Conservation (phyloP, 1,139 yeast species). For the Petasospora rhodanensis region DNA sequence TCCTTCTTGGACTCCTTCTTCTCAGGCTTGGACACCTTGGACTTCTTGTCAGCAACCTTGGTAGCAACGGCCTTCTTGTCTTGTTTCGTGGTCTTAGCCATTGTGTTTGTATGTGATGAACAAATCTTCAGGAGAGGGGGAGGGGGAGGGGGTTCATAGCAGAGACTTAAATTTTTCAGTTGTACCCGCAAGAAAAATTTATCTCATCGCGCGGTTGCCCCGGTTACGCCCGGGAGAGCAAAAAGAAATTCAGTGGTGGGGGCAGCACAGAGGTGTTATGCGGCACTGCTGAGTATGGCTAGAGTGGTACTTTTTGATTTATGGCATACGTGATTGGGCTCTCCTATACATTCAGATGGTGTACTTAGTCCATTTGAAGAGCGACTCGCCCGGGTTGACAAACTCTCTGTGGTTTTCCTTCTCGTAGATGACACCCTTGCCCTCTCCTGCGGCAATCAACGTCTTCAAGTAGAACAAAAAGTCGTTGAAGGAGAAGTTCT, state of each 20-base stretch:
- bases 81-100: slow-evolving; percentile 24
- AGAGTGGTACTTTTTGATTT: too few species aligned
- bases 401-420: slow-evolving; percentile 40
- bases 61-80: slow-evolving; percentile 21
- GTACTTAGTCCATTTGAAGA: slow-evolving; percentile 47
- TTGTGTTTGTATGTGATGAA: slow-evolving; percentile 9
- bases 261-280: too few species aligned
- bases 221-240: slow-evolving; percentile 6
- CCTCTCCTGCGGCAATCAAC: slow-evolving; percentile 34
- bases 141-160: too few species aligned
- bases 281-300: too few species aligned
- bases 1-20: slow-evolving; percentile 25
- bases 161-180: slow-evolving; percentile 13
- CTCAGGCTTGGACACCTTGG: slow-evolving; percentile 27
- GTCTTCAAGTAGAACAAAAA: slow-evolving; percentile 35
- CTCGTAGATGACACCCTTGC: slow-evolving; percentile 35
- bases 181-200: slow-evolving; percentile 10
- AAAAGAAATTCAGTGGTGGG: too few species aligned
- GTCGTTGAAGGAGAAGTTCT: slow-evolving; percentile 28
- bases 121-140: neutral
- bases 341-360: slow-evolving; percentile 5
- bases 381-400: slow-evolving; percentile 48
- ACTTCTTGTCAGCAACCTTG: slow-evolving; percentile 21
- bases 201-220: slow-evolving; percentile 21
- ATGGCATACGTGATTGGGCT: too few species aligned